Conservation (phyloP, 129 eudicot species). For the Pulicaria dysenterica region DNA sequence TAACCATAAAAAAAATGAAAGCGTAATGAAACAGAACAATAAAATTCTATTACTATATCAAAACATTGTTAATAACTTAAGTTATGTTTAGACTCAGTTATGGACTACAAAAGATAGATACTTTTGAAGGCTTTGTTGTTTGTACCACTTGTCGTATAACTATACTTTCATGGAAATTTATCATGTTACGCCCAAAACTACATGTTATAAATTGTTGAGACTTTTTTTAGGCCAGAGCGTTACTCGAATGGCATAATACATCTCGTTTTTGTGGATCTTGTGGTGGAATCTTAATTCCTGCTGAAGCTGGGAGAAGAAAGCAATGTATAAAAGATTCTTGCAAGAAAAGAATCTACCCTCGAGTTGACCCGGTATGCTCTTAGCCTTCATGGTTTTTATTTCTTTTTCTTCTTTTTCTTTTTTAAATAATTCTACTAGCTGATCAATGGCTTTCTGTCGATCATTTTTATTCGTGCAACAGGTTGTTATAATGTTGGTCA, state of each 20-base stretch:
- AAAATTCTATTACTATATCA: neutral
- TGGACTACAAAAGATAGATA: slow-evolving; percentile 9
- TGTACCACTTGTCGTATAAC: neutral
- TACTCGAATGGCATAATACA: slow-evolving; percentile 81
- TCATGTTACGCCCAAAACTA: neutral
- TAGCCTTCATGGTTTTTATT: neutral
- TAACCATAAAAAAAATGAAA: neutral
- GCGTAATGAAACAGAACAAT: neutral
- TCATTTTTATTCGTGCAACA: slow-evolving; percentile 29
- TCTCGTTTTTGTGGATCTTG: slow-evolving; percentile 84
- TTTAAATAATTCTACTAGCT: neutral
- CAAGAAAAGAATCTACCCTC: slow-evolving; percentile 81
- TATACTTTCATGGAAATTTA: neutral
- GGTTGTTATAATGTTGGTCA: slow-evolving; percentile 92
- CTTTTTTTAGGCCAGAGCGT: slow-evolving; percentile 68
- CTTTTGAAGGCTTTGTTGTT: neutral
- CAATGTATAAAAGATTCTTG: slow-evolving; percentile 71
- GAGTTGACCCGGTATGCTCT: slow-evolving; percentile 80
- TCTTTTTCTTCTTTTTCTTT: neutral
- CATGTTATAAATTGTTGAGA: neutral
- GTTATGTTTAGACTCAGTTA: neutral
- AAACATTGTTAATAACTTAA: neutral
- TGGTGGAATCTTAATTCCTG: slow-evolving; percentile 63
- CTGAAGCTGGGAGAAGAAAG: slow-evolving; percentile 86
- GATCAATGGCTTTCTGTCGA: neutral